These are phyloP conservation scores for Chenopodium quinoa DNA, from an alignment of 148 eudicot genomes.

Conservation along the genomic window DNA sequence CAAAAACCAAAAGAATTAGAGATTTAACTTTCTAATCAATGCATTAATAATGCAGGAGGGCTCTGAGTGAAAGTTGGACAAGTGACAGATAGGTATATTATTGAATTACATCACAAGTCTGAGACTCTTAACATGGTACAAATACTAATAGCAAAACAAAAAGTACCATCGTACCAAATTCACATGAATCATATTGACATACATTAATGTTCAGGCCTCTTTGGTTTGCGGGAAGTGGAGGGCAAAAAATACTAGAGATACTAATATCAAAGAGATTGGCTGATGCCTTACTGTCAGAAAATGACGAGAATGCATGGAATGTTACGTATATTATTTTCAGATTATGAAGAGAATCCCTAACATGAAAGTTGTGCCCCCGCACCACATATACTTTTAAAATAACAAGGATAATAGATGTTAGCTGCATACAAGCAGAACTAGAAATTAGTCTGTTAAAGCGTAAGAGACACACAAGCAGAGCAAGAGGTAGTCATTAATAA, in stretches of 20 bases:
- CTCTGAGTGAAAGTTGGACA: not conserved
- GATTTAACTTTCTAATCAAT: not conserved
- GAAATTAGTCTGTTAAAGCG: not conserved
- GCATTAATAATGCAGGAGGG: not conserved
- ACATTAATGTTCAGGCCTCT: no score
- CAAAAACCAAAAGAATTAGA: conserved; percentile 2
- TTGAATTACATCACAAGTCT: not conserved
- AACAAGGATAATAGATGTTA: not conserved
- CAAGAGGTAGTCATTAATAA: not conserved
- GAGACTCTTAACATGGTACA: not conserved
- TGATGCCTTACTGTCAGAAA: no score
- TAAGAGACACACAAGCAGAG: not conserved
- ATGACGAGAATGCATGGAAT: no score
- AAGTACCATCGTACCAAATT: not conserved
- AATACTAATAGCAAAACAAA: not conserved
- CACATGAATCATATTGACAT: not conserved
- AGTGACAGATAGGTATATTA: not conserved
- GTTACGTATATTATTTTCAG: no score
- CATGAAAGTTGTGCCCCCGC: no score
- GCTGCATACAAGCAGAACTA: not conserved
- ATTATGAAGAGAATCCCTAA: no score
- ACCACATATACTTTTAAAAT: no score
- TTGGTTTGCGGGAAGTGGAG: no score
- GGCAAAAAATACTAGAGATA: no score
- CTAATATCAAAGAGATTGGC: no score